Evolutionary conservation across 2,329 filamentous ascomycete species (phyloP), one percentile per base, ranked within the genome.

Genomic region (Neophaeococcomyces aloes): DNA sequence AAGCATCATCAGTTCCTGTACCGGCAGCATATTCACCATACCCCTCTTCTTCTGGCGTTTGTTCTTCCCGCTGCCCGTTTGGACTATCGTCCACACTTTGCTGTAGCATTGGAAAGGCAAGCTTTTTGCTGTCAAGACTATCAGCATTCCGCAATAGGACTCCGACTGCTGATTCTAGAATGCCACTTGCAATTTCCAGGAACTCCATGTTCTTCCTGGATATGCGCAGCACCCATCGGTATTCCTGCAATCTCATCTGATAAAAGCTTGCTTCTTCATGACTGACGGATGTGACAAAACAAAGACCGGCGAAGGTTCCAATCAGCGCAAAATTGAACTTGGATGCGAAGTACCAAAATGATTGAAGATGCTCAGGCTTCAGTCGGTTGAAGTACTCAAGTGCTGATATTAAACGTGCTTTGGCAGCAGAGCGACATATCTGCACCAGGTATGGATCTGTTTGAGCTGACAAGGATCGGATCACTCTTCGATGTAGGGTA

Each of bases 351-450:
- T 67, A 66, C 89, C 89, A 96, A 65, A 95, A 95, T 0, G 86
- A 77, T n/a, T 82, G 79, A 23, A 95, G 73, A 56, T 96, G 88
- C 29, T 81, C 78, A 0, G 86, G 86, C 34, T 83, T 86, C 25
- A 96, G 75, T 0, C 89, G 81, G 64, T 95, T 95, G 56, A 94
- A 87, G 63, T 95, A 94, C 61, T 96, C 89, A 84, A 96, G 94
- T 51, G 88, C 87, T 17, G 85, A 93, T 58, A 95, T 94, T 27
- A 96, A 74, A 4, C 89, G 82, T 0, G 89, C 93, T 62, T 95
- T 95, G 42, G 89, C 89, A 3, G 89, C 89, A 45, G 82, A 88
- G 42, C 89, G 86, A 64, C 88, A 94, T 54, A 95, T 94, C 3
- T 70, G 64, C 29, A 53, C 46, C 32, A 95, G 72, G 56, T 95